Conservation (phyloP, 1,284 basidiomycete species). For the Boletus semigastroideus region DNA sequence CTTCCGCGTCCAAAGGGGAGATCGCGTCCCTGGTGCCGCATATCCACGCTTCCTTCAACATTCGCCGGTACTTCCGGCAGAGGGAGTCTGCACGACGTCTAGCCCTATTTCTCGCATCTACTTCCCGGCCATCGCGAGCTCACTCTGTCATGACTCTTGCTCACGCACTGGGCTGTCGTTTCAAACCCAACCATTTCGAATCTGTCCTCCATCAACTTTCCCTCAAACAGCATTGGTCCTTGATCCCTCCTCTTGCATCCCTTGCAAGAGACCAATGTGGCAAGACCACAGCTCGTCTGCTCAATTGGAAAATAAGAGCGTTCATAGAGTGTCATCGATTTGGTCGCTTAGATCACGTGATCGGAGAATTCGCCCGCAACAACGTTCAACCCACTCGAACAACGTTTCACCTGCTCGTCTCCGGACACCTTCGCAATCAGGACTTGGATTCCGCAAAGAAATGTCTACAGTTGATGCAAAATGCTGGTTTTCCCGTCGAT, state of each 20-base stretch:
- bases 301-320: slow-evolving; percentile 69
- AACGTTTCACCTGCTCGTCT: slow-evolving; percentile 66
- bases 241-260: slow-evolving; percentile 45
- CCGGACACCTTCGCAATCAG: slow-evolving; percentile 66
- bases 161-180: slow-evolving; percentile 44
- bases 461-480: slow-evolving; percentile 53
- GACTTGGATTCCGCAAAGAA: slow-evolving; percentile 55
- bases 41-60: slow-evolving; percentile 26
- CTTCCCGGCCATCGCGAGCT: slow-evolving; percentile 40
- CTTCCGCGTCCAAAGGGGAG: slow-evolving; percentile 18
- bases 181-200: slow-evolving; percentile 61
- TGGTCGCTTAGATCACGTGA: slow-evolving; percentile 41
- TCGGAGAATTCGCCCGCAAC: slow-evolving; percentile 50
- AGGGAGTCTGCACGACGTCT: slow-evolving; percentile 41
- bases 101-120: slow-evolving; percentile 45
- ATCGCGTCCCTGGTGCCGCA: slow-evolving; percentile 26
- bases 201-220: slow-evolving; percentile 50
- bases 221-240: slow-evolving; percentile 46
- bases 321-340: slow-evolving; percentile 54
- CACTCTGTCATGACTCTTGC: slow-evolving; percentile 48
- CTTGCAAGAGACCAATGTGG: slow-evolving; percentile 48
- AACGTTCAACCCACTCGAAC: slow-evolving; percentile 50
- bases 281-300: slow-evolving; percentile 49
- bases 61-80: slow-evolving; percentile 37
- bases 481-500: slow-evolving; percentile 52